phyloP scores from a whole-genome alignment of 768 basidiomycete species.

The Mrakia blollopis region DNA sequence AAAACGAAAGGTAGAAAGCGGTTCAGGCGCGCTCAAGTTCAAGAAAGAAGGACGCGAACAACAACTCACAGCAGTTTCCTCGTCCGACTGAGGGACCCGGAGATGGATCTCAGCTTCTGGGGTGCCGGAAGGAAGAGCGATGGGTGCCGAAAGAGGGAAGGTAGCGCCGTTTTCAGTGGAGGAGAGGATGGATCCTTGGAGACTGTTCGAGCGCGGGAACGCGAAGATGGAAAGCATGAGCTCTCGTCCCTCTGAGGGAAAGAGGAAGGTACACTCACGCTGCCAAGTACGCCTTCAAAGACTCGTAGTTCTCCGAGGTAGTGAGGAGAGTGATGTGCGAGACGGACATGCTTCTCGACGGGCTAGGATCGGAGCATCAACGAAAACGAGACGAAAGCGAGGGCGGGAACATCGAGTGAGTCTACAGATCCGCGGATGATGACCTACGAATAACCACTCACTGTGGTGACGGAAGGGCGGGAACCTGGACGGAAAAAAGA shows the following conservation, averaged over 20 bases:
- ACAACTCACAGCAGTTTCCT: not conserved
- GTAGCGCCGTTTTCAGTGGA: not conserved
- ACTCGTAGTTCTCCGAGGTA: not conserved
- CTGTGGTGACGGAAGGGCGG: not conserved
- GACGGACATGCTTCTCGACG: not conserved
- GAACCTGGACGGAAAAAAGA: not conserved
- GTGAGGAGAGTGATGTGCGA: conserved; percentile 10
- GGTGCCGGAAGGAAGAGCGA: not conserved
- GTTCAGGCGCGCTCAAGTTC: not conserved
- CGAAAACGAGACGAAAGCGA: not conserved
- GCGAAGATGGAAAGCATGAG: not conserved
- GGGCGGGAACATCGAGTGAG: not conserved
- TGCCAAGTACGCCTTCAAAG: not conserved
- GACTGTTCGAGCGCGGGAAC: not conserved
- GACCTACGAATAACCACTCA: too few relatives aligned
- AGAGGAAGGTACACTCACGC: not conserved
- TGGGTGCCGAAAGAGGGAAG: not conserved
- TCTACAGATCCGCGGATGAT: too few relatives aligned
- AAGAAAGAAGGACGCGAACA: not conserved
- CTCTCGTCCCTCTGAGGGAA: not conserved
- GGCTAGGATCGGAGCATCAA: not conserved
- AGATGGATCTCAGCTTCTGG: not conserved
- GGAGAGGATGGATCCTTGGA: not conserved
- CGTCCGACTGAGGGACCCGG: not conserved
- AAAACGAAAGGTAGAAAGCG: not conserved